Conservation (phyloP, 768 basidiomycete species). For the Amanita molliuscula region DNA sequence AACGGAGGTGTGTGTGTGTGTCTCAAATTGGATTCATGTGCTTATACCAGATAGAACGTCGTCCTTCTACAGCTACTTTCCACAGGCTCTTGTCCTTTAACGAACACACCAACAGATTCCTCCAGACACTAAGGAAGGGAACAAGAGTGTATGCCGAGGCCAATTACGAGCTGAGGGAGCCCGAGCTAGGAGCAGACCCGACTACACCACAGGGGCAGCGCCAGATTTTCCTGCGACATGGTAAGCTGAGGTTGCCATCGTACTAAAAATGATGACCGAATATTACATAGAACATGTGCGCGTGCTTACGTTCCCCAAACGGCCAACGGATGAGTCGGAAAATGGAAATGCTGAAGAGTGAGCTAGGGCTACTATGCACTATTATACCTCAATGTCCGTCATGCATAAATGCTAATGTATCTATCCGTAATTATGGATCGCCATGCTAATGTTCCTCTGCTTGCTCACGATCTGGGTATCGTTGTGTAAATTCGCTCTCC, state of each 20-base stretch:
- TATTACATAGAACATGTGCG: conserved; percentile 39
- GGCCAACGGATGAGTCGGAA: conserved; percentile 4
- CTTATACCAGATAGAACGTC: conserved; percentile 31
- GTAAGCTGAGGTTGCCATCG: conserved; percentile 25
- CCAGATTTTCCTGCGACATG: conserved; percentile 76
- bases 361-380: background rate
- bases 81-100: conserved; percentile 70
- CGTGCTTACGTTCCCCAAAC: conserved; percentile 28
- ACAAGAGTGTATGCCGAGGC: conserved; percentile 76
- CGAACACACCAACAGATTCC: conserved; percentile 48
- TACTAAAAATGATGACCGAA: conserved; percentile 2
- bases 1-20: conserved; percentile 43
- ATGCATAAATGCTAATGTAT: conserved; percentile 7
- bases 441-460: conserved; percentile 3
- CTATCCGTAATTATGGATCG: background rate
- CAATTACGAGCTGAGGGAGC: conserved; percentile 63
- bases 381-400: background rate
- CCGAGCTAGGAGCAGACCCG: conserved; percentile 56
- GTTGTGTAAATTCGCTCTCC: conserved; percentile 3
- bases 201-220: conserved; percentile 62
- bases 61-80: conserved; percentile 51
- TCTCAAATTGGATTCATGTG: background rate
- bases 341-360: background rate
- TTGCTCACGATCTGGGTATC: conserved; percentile 1
- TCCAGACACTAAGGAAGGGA: conserved; percentile 59